Conservation (phyloP, 2,329 filamentous ascomycete genomes). For the Xylaria sp. region DNA sequence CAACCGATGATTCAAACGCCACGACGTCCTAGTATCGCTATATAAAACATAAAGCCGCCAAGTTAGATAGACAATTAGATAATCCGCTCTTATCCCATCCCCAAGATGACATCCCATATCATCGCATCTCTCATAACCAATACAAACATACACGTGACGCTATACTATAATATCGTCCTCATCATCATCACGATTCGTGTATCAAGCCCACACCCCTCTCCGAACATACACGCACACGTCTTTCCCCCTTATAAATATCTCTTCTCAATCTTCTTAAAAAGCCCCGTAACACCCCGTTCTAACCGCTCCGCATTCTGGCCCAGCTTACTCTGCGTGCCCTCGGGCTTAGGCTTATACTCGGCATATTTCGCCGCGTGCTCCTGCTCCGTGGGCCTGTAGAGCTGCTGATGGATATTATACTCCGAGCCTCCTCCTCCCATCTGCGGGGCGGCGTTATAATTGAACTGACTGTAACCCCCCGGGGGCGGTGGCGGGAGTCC, state of each 20-base stretch:
- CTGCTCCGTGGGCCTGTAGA: conserved; percentile 70
- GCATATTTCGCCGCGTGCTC: conserved; percentile 56
- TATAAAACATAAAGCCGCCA: too few species aligned
- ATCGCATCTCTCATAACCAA: neutral
- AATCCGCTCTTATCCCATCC: too few species aligned
- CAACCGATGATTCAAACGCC: too few species aligned
- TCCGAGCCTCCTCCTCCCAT: conserved; percentile 43
- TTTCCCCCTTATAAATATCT: too few species aligned
- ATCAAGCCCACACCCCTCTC: too few species aligned
- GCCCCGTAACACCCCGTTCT: conserved; percentile 72
- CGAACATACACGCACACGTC: conserved; percentile 43
- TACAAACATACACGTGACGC: neutral
- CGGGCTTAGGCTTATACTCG: conserved; percentile 47
- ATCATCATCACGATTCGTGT: too few species aligned
- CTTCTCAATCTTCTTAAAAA: conserved; percentile 82
- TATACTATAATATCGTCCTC: neutral
- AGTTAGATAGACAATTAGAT: too few species aligned
- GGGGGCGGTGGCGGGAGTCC: conserved; percentile 51
- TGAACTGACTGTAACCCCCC: conserved; percentile 63
- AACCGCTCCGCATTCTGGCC: conserved; percentile 70
- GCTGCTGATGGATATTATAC: conserved; percentile 70
- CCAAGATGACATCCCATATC: too few species aligned
- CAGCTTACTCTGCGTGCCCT: conserved; percentile 55
- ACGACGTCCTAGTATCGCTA: too few species aligned
- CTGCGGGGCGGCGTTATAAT: conserved; percentile 42